Conservation (phyloP, 257 asterid genomes). For the Plantago elongata region DNA sequence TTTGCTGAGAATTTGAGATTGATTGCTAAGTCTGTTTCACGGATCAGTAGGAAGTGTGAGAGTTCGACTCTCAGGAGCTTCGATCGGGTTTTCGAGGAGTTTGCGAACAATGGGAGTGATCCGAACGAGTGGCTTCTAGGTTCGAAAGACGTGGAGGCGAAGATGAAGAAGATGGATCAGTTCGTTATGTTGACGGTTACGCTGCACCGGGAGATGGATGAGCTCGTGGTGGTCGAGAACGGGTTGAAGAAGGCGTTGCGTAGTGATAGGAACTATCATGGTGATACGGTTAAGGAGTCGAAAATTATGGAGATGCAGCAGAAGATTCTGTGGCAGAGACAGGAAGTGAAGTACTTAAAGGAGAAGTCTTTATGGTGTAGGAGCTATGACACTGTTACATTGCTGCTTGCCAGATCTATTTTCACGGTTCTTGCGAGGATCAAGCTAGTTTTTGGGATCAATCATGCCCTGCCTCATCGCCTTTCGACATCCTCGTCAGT, state of each 20-base stretch:
- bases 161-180: conserved; percentile 80
- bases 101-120: conserved; percentile 55
- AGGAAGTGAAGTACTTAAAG: conserved; percentile 79
- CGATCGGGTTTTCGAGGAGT: conserved; percentile 85
- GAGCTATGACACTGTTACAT: conserved; percentile 71
- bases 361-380: conserved; percentile 82
- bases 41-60: conserved; percentile 84
- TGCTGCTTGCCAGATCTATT: conserved; percentile 66
- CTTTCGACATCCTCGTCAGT: neutral
- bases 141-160: conserved; percentile 86
- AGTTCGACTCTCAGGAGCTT: conserved; percentile 78
- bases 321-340: conserved; percentile 80
- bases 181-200: conserved; percentile 52
- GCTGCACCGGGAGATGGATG: conserved; percentile 72
- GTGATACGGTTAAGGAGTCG: neutral
- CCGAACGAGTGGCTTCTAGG: conserved; percentile 62
- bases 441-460: conserved; percentile 39
- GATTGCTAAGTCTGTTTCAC: conserved; percentile 72
- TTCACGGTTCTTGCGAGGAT: conserved; percentile 70
- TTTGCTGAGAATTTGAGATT: conserved; percentile 75
- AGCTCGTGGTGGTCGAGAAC: conserved; percentile 61
- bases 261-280: conserved; percentile 43
- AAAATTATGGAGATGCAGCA: conserved; percentile 51
- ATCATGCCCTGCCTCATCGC: conserved; percentile 3
- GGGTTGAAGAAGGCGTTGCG: conserved; percentile 75